A percentile compares a stretch with the other conserved stretches of the same genome.
Conservation (phyloP, 2,329 filamentous ascomycete species). For the Tolypocladium endophyticum region DNA sequence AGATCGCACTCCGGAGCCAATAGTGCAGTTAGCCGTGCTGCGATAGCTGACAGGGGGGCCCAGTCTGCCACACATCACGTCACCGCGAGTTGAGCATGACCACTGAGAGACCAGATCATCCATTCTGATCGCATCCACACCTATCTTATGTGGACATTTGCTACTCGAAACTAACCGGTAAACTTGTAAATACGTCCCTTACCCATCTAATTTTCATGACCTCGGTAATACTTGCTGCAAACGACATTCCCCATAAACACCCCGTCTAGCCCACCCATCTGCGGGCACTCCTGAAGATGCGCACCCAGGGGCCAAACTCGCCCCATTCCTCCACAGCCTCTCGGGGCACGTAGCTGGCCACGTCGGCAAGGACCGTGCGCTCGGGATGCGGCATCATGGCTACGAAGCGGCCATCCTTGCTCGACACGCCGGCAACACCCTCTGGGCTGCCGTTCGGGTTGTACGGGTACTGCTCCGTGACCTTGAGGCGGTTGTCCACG, state of each 20-base stretch:
- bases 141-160: background rate
- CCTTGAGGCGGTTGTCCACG: slow-evolving; percentile 65
- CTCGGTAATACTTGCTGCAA: background rate
- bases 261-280: slow-evolving; percentile 64
- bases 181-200: background rate
- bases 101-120: background rate
- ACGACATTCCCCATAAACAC: background rate
- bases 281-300: slow-evolving; percentile 79
- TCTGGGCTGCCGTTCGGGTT: slow-evolving; percentile 78
- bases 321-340: slow-evolving; percentile 56
- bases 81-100: background rate
- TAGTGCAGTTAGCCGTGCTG: too few species aligned
- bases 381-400: slow-evolving; percentile 94
- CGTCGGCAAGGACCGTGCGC: slow-evolving; percentile 72
- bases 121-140: background rate
- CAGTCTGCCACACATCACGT: too few species aligned
- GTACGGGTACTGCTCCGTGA: slow-evolving; percentile 75
- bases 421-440: slow-evolving; percentile 73
- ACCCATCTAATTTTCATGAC: background rate
- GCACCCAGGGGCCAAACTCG: slow-evolving; percentile 73
- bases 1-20: too few species aligned
- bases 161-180: background rate
- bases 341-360: slow-evolving; percentile 61
- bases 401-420: slow-evolving; percentile 66
- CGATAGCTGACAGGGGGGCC: too few species aligned